Evolutionary conservation across 2,329 filamentous ascomycete species (phyloP).

Genomic region (Scedosporium dehoogii): DNA sequence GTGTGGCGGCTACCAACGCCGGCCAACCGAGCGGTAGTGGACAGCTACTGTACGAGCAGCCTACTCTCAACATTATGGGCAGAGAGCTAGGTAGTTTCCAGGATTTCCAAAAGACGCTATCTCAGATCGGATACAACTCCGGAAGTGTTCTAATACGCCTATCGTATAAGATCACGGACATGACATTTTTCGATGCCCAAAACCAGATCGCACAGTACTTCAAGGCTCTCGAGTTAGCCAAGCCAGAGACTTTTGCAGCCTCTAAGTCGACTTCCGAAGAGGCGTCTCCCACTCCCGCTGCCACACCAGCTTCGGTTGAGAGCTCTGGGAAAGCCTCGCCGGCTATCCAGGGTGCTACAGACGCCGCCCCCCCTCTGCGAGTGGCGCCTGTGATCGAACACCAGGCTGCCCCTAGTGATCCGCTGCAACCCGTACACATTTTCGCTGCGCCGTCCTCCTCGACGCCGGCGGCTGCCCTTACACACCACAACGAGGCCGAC

Average conservation of each 20-base stretch:
- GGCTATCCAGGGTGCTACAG: conserved; percentile 11
- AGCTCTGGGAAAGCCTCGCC: conserved; percentile 9
- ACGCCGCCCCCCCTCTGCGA: neutral
- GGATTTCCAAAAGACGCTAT: conserved; percentile 82
- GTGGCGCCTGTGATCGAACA: conserved; percentile 6
- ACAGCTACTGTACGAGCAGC: conserved; percentile 79
- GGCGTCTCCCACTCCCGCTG: neutral
- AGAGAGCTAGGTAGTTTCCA: conserved; percentile 66
- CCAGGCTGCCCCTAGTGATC: conserved; percentile 16
- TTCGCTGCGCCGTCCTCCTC: conserved; percentile 68
- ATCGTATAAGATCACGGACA: conserved; percentile 64
- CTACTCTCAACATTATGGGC: conserved; percentile 74
- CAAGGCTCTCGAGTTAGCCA: conserved; percentile 25
- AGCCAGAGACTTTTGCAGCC: conserved; percentile 7
- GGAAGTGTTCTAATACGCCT: conserved; percentile 73
- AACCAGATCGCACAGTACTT: conserved; percentile 70
- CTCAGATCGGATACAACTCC: conserved; percentile 76
- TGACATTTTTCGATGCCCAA: conserved; percentile 79
- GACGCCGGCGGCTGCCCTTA: conserved; percentile 61
- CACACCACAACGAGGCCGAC: conserved; percentile 54
- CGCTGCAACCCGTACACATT: conserved; percentile 51
- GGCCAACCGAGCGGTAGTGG: conserved; percentile 52
- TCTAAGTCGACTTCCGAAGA: conserved; percentile 2
- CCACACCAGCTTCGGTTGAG: neutral
- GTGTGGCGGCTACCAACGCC: conserved; percentile 51